A percentile compares a stretch with the other conserved stretches of the same genome.
Evolutionary conservation across 805 yeast genomes (phyloP).

Genomic region (Lachancea mirantina): DNA sequence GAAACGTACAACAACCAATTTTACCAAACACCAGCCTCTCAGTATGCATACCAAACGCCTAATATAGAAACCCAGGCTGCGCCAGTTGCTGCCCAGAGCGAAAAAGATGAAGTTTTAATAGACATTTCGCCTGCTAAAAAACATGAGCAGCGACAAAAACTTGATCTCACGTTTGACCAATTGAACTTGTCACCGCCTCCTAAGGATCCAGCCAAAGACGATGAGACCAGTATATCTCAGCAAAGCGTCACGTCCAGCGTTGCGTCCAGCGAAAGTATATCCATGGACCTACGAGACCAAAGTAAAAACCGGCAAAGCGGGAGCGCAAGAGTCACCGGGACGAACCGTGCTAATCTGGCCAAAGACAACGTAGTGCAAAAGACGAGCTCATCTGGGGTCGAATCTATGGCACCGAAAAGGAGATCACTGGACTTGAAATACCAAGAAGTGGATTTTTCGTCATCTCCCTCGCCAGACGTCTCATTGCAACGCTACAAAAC

Average conservation of each 20-base stretch:
- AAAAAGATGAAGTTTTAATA: conserved; percentile 11
- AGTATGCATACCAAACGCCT: too few relatives aligned
- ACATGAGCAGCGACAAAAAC: conserved; percentile 4
- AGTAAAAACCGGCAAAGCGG: too few relatives aligned
- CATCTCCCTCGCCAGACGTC: conserved; percentile 12
- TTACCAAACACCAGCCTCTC: too few relatives aligned
- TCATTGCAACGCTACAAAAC: conserved; percentile 5
- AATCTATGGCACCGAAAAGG: conserved; percentile 9
- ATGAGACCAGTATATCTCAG: conserved; percentile 8
- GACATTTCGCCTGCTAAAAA: conserved; percentile 13
- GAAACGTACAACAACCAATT: too few relatives aligned
- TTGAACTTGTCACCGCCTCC: conserved; percentile 10
- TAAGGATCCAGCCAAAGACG: conserved; percentile 7
- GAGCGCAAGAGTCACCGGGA: too few relatives aligned
- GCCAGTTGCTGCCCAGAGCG: too few relatives aligned
- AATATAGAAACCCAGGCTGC: too few relatives aligned
- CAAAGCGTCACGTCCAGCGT: conserved; percentile 18
- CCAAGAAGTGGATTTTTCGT: conserved; percentile 19
- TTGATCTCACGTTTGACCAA: conserved; percentile 10
- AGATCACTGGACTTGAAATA: conserved; percentile 23
- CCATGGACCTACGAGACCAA: conserved; percentile 20
- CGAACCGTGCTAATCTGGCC: too few relatives aligned
- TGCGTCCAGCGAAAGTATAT: conserved; percentile 27
- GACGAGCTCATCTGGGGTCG: background rate
- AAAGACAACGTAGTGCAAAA: background rate